Percentiles rank a stretch among this genome's conserved stretches.
These are phyloP conservation scores for Alternaria ethzedia DNA, from an alignment of 2,329 filamentous ascomycete genomes.

Conservation along the genomic window DNA sequence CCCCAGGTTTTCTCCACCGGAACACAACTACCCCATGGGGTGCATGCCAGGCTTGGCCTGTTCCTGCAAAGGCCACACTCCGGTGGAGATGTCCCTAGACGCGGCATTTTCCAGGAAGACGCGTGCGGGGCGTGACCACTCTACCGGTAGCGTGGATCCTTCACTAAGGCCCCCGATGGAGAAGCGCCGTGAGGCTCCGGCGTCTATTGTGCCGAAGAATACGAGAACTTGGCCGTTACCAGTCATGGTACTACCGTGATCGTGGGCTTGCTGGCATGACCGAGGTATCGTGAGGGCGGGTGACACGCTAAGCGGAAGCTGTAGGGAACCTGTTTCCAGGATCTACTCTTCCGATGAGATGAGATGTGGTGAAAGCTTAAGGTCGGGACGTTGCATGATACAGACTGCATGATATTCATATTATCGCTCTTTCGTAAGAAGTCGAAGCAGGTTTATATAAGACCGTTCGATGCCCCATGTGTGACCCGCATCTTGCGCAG, in stretches of 20 bases:
- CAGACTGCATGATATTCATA: neutral
- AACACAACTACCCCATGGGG: neutral
- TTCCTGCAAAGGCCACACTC: neutral
- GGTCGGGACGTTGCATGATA: neutral
- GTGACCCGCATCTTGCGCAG: neutral
- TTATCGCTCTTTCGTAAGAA: neutral
- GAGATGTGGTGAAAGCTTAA: neutral
- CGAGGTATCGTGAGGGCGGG: neutral
- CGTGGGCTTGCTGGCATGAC: neutral
- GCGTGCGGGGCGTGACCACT: neutral
- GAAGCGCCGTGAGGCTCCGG: neutral
- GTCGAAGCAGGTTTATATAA: neutral
- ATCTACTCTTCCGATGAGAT: neutral
- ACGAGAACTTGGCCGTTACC: neutral
- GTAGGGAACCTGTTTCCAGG: neutral
- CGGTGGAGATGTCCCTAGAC: neutral
- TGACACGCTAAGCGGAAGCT: neutral
- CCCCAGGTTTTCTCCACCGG: conserved; percentile 1
- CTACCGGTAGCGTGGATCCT: neutral
- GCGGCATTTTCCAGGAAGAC: neutral
- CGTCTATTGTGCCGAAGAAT: neutral
- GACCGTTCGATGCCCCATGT: conserved; percentile 14
- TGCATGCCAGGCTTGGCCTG: neutral
- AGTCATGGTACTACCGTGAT: neutral
- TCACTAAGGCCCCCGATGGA: neutral